A percentile compares a stretch with the other conserved stretches of the same genome.
Conservation (phyloP, 1,284 basidiomycete genomes). For the Mrakiaceae sp. region DNA sequence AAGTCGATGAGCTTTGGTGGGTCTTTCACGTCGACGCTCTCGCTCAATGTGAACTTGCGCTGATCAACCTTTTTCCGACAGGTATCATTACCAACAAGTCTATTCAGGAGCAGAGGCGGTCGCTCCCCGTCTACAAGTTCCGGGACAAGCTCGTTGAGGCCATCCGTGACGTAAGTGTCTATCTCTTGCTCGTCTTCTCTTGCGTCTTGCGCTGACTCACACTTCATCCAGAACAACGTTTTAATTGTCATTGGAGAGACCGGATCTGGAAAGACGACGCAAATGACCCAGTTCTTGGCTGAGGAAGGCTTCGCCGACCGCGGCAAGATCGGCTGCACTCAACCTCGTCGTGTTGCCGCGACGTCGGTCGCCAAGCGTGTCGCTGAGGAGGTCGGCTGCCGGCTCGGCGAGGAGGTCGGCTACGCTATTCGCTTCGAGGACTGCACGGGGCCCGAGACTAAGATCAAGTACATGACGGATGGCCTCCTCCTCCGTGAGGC, state of each 20-base stretch:
- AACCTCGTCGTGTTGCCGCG: slow-evolving; percentile 95
- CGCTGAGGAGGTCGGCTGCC: slow-evolving; percentile 91
- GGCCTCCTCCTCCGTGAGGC: slow-evolving; percentile 98
- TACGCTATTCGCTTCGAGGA: slow-evolving; percentile 99
- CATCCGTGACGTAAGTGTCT: slow-evolving; percentile 60
- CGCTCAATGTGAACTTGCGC: background rate
- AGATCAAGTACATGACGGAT: slow-evolving; percentile 99
- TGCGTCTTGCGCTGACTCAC: background rate
- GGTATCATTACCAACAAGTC: slow-evolving; percentile 78
- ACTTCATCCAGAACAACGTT: slow-evolving; percentile 65
- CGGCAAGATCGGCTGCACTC: slow-evolving; percentile 90
- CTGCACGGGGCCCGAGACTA: slow-evolving; percentile 91
- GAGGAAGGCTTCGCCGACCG: slow-evolving; percentile 77
- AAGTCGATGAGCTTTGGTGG: slow-evolving; percentile 81
- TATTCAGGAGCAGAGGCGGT: slow-evolving; percentile 87
- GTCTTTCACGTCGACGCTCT: background rate
- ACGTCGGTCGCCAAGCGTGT: slow-evolving; percentile 99
- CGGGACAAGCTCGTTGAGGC: slow-evolving; percentile 85
- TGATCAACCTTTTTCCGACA: background rate
- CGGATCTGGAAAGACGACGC: slow-evolving; percentile 85
- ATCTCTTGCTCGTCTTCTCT: background rate
- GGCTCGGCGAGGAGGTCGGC: slow-evolving; percentile 92
- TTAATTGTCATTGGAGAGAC: slow-evolving; percentile 89
- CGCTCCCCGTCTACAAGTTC: slow-evolving; percentile 89
- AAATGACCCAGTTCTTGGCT: slow-evolving; percentile 88